Evolutionary conservation across 1,139 yeast genomes (phyloP).

Genomic region (Kodamaea anthophila): DNA sequence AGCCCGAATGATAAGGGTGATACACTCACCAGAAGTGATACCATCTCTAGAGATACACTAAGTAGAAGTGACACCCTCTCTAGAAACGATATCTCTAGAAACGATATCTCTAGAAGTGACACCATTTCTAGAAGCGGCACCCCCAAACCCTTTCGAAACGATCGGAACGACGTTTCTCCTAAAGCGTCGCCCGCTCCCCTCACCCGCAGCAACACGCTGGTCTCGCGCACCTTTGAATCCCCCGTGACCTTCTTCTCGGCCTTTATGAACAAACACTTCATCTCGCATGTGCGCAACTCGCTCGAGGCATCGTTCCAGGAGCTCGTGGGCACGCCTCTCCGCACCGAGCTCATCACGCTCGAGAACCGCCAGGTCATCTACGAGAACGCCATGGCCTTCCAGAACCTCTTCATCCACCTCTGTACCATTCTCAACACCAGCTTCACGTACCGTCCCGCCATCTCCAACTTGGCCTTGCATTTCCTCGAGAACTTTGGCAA

Average conservation of each 20-base stretch:
- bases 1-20: not conserved
- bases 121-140: constrained; percentile 1
- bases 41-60: not conserved
- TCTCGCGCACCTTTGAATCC: not conserved
- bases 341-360: constrained; percentile 17
- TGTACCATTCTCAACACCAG: constrained; percentile 60
- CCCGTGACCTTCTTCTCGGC: constrained; percentile 47
- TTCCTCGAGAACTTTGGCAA: constrained; percentile 27
- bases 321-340: constrained; percentile 23
- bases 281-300: constrained; percentile 58
- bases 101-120: not conserved
- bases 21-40: not conserved
- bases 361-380: constrained; percentile 20
- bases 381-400: constrained; percentile 51
- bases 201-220: not conserved
- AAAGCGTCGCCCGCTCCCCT: constrained; percentile 11
- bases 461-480: constrained; percentile 39
- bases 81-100: not conserved
- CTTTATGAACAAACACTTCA: constrained; percentile 59
- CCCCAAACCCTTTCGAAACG: not conserved
- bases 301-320: constrained; percentile 34
- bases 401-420: constrained; percentile 43
- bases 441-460: constrained; percentile 46
- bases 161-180: too few species aligned
- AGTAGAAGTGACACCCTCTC: not conserved